Evolutionary conservation across 116 monocot species (phyloP).

Genomic region (Phalaenopsis hybrid): DNA sequence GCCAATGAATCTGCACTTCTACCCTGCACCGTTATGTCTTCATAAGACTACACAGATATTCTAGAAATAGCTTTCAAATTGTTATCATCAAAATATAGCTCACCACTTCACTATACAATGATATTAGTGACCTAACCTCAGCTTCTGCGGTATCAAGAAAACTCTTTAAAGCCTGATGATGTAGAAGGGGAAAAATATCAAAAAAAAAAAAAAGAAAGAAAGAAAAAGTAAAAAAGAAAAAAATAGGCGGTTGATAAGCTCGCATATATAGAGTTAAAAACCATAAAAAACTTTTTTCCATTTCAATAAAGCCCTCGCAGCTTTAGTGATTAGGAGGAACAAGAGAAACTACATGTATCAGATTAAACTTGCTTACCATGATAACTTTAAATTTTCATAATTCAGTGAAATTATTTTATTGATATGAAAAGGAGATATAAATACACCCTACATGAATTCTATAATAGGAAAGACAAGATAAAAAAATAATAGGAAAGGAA

Average conservation of each 20-base stretch:
- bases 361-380: not conserved
- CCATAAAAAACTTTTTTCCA: not conserved
- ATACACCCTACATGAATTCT: too few species aligned
- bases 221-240: too few species aligned
- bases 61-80: not conserved
- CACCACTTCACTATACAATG: conserved; percentile 93
- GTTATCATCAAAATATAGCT: conserved; percentile 14
- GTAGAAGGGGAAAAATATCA: not conserved
- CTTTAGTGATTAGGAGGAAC: not conserved
- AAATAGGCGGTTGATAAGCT: not conserved
- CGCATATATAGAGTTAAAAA: not conserved
- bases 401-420: too few species aligned
- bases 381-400: too few species aligned
- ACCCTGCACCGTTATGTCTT: conserved; percentile 40
- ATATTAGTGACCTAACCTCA: conserved; percentile 82
- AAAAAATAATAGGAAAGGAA: too few species aligned
- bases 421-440: too few species aligned
- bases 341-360: not conserved
- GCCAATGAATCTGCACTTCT: conserved; percentile 94
- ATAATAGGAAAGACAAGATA: too few species aligned
- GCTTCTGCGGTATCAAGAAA: conserved; percentile 95
- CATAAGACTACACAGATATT: not conserved
- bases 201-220: not conserved
- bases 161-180: conserved; percentile 64
- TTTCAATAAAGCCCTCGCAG: not conserved